These are phyloP conservation scores for Neurospora crassa DNA, from an alignment of 2,329 filamentous ascomycete genomes.

Conservation along the genomic window DNA sequence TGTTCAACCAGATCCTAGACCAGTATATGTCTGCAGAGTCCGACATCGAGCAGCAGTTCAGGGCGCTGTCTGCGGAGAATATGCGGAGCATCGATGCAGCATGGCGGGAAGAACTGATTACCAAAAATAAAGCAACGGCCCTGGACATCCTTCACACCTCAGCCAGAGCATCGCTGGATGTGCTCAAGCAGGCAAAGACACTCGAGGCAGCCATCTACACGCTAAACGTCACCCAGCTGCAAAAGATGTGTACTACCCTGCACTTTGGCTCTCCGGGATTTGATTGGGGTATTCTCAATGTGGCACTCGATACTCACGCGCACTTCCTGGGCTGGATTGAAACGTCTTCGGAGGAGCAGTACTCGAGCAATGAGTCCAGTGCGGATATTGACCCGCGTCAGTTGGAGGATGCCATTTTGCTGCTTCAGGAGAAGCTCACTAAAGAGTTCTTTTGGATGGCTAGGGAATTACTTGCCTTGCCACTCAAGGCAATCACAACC, in stretches of 20 bases:
- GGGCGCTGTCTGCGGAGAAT: constrained; percentile 35
- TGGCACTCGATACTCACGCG: constrained; percentile 36
- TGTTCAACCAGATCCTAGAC: constrained; percentile 47
- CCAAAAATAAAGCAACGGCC: constrained; percentile 41
- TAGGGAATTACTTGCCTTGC: constrained; percentile 15
- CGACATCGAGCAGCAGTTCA: constrained; percentile 46
- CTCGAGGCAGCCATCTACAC: constrained; percentile 39
- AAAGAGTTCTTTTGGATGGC: constrained; percentile 36
- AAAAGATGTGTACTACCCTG: constrained; percentile 41
- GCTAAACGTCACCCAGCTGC: constrained; percentile 40
- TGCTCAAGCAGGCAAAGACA: constrained; percentile 36
- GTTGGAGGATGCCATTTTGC: constrained; percentile 39
- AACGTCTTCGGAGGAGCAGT: constrained; percentile 29
- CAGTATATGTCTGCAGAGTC: constrained; percentile 47
- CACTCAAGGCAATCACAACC: constrained; percentile 6
- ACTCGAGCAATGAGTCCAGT: constrained; percentile 22
- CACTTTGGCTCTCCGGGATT: constrained; percentile 31
- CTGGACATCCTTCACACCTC: constrained; percentile 43
- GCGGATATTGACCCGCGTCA: constrained; percentile 22
- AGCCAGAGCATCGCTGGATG: constrained; percentile 39
- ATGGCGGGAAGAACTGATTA: constrained; percentile 39
- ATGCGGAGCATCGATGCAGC: constrained; percentile 32
- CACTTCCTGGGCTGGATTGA: constrained; percentile 37
- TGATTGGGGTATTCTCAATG: constrained; percentile 38
- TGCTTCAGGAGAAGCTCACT: constrained; percentile 40